These are phyloP conservation scores for Alternaria triticimaculans DNA, from an alignment of 2,329 filamentous ascomycete genomes.

Conservation along the genomic window DNA sequence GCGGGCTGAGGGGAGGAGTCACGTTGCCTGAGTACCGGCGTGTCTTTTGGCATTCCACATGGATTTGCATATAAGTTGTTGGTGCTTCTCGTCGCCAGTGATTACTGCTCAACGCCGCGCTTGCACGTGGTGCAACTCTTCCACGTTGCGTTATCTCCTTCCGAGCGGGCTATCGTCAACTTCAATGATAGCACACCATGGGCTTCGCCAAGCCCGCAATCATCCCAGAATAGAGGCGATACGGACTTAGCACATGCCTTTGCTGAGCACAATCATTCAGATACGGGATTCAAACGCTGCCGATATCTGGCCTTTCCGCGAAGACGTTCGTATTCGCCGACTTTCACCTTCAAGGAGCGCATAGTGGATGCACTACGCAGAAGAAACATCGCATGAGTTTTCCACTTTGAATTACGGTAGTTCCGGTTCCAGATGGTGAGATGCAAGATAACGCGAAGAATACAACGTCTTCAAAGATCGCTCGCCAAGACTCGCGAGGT, in stretches of 20 bases:
- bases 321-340: not conserved
- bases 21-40: not conserved
- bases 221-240: not conserved
- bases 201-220: not conserved
- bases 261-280: not conserved
- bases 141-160: constrained; percentile 1
- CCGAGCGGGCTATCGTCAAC: not conserved
- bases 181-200: not conserved
- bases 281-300: not conserved
- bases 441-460: too few species aligned
- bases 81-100: not conserved
- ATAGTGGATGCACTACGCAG: not conserved
- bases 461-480: not conserved
- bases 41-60: not conserved
- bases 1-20: not conserved
- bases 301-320: not conserved
- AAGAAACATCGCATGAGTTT: not conserved
- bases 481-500: not conserved
- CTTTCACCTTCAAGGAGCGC: not conserved
- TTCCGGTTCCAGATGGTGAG: not conserved
- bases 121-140: constrained; percentile 7
- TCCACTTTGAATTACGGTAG: not conserved
- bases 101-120: not conserved
- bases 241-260: not conserved
- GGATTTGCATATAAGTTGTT: not conserved